Percentiles rank a stretch among this genome's conserved stretches.
Evolutionary conservation across 805 yeast species (phyloP).

Genomic region (Tetrapisispora arboricola): DNA sequence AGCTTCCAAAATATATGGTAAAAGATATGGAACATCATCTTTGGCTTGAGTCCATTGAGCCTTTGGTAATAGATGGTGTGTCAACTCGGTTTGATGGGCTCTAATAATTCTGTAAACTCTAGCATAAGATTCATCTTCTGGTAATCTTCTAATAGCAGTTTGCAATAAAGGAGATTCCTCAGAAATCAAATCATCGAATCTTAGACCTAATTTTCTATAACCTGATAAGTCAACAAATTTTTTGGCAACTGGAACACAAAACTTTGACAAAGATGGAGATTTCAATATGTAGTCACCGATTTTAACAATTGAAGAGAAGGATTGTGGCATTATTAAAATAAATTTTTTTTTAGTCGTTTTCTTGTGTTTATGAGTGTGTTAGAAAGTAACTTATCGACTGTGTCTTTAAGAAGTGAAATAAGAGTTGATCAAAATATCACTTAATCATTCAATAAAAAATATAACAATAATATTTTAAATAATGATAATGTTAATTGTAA

Average conservation of each 20-base stretch:
- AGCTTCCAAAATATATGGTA: slow-evolving; percentile 86
- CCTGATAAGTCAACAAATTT: slow-evolving; percentile 69
- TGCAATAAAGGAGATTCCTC: slow-evolving; percentile 85
- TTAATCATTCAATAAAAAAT: too few relatives aligned
- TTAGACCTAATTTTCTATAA: slow-evolving; percentile 90
- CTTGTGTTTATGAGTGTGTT: not conserved
- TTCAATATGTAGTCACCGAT: slow-evolving; percentile 70
- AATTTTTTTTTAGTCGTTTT: too few relatives aligned
- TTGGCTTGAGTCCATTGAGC: slow-evolving; percentile 67
- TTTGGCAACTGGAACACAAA: slow-evolving; percentile 72
- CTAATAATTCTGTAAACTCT: slow-evolving; percentile 87
- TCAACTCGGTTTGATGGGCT: slow-evolving; percentile 79
- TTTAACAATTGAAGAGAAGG: slow-evolving; percentile 61
- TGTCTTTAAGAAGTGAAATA: too few relatives aligned
- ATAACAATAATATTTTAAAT: too few relatives aligned
- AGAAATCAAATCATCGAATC: slow-evolving; percentile 73
- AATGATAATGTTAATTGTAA: too few relatives aligned
- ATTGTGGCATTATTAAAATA: slow-evolving; percentile 29
- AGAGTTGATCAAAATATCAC: too few relatives aligned
- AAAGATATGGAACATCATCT: slow-evolving; percentile 72
- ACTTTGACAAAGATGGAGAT: slow-evolving; percentile 65
- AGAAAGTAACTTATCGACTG: too few relatives aligned
- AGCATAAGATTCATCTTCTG: slow-evolving; percentile 73
- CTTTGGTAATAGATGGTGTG: slow-evolving; percentile 78
- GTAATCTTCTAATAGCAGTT: slow-evolving; percentile 81